Evolutionary conservation across 2,329 filamentous ascomycete genomes (phyloP), one percentile per base, ranked within the genome.

Genomic region (Chalaropsis thielavioides): DNA sequence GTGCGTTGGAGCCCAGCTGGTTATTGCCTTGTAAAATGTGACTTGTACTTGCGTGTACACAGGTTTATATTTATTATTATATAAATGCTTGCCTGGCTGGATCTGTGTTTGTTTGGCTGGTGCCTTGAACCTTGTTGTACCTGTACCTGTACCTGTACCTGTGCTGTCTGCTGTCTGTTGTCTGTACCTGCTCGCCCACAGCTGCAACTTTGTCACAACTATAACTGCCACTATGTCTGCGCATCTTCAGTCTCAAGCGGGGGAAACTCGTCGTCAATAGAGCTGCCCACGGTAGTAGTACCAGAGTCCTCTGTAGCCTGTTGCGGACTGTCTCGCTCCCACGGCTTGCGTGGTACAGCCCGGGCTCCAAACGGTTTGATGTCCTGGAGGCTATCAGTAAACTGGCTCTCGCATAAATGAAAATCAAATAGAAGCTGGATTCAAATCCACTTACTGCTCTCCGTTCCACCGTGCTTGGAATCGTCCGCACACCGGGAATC

Each of bases 401-500:
- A n/a, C 15, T 17, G 15, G 5, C 43, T n/a, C 0, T 19, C 43
- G 19, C 6, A 19, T 10, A 4, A 46, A 46, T n/a, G 27, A 38
- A 38, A 58, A 38, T 2, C 5, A 38, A n/a, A 58, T 19, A 13
- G n/a, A 22, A 58, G 31, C 11, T 5, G 27, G 7, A 35, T 31
- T 5, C 13, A 56, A 35, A 31, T 5, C 31, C 51, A 71, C 79
- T 81, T 67, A 88, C 86, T 67, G 89, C 82, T 3, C 87, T 87
- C 64, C 84, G 80, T 22, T 92, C 78, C 4, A 96, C 78, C 0
- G 87, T 94, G 69, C 90, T 83, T 3, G 92, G 90, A 63, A 96
- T 92, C 68, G 95, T 84, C 69, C 86, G 85, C 71, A 96, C 95
- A 0, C 92, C 92, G 0, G 91, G 90, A 54, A 96, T 87, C 0